These are phyloP conservation scores for maize (Zea mays) DNA, from an alignment of 176 grass and related monocot species.

Conservation along the genomic window DNA sequence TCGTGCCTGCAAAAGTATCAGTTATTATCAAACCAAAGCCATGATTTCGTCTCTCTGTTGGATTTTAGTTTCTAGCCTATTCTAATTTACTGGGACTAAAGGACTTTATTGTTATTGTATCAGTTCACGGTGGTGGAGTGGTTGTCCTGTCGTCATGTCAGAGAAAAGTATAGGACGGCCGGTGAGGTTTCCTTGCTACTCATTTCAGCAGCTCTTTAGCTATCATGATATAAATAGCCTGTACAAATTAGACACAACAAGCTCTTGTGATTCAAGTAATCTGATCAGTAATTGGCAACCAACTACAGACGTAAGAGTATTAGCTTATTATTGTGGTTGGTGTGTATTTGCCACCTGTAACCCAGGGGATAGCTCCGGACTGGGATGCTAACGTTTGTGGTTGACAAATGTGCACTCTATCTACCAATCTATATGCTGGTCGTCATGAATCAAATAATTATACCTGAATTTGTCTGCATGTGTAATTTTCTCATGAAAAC, in stretches of 20 bases:
- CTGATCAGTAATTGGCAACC: background rate
- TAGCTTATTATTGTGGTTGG: background rate
- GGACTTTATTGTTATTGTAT: background rate
- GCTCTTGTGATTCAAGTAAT: background rate
- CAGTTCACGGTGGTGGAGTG: background rate
- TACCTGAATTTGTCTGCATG: background rate
- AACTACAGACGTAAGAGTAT: background rate
- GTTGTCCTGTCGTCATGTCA: background rate
- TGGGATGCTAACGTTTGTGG: background rate
- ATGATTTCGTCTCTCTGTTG: too few relatives aligned
- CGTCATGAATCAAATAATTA: background rate
- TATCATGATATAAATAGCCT: background rate
- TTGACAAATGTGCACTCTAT: background rate
- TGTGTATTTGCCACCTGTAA: background rate
- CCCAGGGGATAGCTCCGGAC: background rate
- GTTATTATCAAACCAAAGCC: too few relatives aligned
- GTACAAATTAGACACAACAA: background rate
- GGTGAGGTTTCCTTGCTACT: conserved; percentile 17
- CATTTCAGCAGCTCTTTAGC: background rate
- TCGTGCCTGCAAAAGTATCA: conserved; percentile 61
- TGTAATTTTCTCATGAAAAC: background rate
- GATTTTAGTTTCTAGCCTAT: too few relatives aligned
- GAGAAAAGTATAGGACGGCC: background rate
- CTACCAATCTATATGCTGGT: background rate
- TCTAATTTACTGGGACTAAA: too few relatives aligned